phyloP scores from a whole-genome alignment of 2,329 filamentous ascomycete genomes.

The Paramyrothecium sp. region DNA sequence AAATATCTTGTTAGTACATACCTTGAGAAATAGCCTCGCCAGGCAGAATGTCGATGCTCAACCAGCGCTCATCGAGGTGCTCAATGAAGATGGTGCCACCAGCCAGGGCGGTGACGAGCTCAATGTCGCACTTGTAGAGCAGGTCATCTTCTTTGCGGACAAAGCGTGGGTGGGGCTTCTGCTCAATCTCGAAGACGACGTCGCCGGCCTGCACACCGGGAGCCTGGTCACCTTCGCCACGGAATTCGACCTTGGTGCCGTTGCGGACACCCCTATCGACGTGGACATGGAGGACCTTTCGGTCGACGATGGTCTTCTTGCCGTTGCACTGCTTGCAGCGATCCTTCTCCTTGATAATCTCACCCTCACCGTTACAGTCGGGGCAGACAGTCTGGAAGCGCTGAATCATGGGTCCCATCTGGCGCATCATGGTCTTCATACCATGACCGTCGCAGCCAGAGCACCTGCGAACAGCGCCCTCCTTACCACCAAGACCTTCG shows the following conservation, averaged over 20 bases:
- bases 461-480: constrained; percentile 95
- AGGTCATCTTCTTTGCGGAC: constrained; percentile 95
- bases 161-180: constrained; percentile 97
- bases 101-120: constrained; percentile 89
- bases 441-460: constrained; percentile 86
- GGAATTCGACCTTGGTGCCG: constrained; percentile 96
- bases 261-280: constrained; percentile 92
- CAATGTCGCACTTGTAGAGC: constrained; percentile 92
- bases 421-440: constrained; percentile 99
- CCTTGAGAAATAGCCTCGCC: constrained; percentile 93
- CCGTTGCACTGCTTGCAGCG: constrained; percentile 94
- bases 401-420: constrained; percentile 99
- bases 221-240: constrained; percentile 93
- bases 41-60: constrained; percentile 87
- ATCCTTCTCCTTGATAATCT: constrained; percentile 95
- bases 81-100: constrained; percentile 91
- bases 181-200: constrained; percentile 97
- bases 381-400: constrained; percentile 99
- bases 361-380: constrained; percentile 96
- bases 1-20: constrained; percentile 44
- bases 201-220: constrained; percentile 92
- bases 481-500: constrained; percentile 91
- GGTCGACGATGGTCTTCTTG: constrained; percentile 97
- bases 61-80: constrained; percentile 96
- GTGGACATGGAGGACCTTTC: constrained; percentile 97